phyloP scores from a whole-genome alignment of 805 yeast species.

The Wickerhamiella musiphila region DNA sequence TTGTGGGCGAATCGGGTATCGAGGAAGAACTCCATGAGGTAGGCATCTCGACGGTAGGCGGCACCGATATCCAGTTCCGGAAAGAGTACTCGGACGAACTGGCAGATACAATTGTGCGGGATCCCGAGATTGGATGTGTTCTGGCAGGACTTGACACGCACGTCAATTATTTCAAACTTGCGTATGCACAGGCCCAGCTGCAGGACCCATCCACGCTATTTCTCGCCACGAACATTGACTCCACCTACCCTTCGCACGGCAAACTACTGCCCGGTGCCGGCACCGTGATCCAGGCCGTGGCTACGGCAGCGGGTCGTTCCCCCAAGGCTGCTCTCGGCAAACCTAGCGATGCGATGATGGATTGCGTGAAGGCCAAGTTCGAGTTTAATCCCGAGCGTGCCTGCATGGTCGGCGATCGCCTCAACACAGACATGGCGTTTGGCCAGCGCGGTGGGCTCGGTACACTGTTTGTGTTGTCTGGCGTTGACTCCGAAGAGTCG shows the following conservation, averaged over 20 bases:
- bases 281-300: constrained; percentile 61
- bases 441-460: constrained; percentile 77
- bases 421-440: constrained; percentile 88
- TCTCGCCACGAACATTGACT: constrained; percentile 86
- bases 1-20: constrained; percentile 77
- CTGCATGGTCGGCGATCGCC: constrained; percentile 88
- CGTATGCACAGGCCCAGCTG: constrained; percentile 68
- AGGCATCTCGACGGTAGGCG: constrained; percentile 72
- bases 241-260: constrained; percentile 85
- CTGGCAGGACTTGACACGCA: constrained; percentile 70
- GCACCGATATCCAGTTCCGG: constrained; percentile 47
- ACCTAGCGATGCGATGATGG: constrained; percentile 80
- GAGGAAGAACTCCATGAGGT: constrained; percentile 56
- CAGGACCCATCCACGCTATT: constrained; percentile 48
- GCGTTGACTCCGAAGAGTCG: constrained; percentile 64
- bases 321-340: constrained; percentile 81
- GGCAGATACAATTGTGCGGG: constrained; percentile 28
- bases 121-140: constrained; percentile 68
- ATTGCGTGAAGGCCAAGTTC: constrained; percentile 57
- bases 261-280: constrained; percentile 89
- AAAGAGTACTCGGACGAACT: constrained; percentile 32
- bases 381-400: constrained; percentile 38
- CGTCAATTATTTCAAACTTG: constrained; percentile 66
- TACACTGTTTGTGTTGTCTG: constrained; percentile 76
- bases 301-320: constrained; percentile 56